Evolutionary conservation across 306 rosid species (phyloP).

Genomic region (Amphicarpaea edgeworthii): DNA sequence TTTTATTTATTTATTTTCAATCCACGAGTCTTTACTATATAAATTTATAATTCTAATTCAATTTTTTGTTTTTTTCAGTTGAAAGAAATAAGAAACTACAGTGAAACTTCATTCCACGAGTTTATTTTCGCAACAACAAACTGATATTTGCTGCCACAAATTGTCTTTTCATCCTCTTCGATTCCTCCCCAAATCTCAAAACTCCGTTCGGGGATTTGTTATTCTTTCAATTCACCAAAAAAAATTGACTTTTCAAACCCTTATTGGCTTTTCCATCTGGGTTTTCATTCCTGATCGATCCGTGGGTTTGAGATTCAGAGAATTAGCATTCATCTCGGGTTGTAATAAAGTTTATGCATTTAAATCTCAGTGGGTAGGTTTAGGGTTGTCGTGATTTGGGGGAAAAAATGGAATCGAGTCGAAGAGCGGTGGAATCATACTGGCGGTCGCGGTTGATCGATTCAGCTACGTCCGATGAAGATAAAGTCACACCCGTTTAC

Average conservation of each 20-base stretch:
- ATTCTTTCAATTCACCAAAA: conserved; percentile 20
- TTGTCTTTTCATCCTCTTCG: conserved; percentile 25
- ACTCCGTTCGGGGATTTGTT: background rate
- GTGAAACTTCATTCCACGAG: background rate
- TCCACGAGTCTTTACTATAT: background rate
- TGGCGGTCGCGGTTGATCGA: conserved; percentile 94
- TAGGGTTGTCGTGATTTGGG: conserved; percentile 43
- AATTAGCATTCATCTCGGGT: background rate
- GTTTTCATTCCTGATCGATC: conserved; percentile 36
- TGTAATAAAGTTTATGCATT: background rate
- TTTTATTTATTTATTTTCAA: background rate
- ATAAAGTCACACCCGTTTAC: conserved; percentile 90
- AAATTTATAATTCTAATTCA: background rate
- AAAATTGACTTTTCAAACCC: conserved; percentile 12
- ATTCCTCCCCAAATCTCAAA: conserved; percentile 36
- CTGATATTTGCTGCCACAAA: conserved; percentile 32
- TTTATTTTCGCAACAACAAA: background rate
- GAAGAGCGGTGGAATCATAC: conserved; percentile 98
- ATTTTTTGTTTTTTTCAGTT: background rate
- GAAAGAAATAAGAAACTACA: background rate
- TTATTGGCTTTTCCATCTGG: conserved; percentile 28
- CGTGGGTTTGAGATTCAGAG: conserved; percentile 1
- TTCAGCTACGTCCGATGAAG: conserved; percentile 90
- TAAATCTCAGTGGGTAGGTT: conserved; percentile 40
- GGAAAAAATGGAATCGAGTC: conserved; percentile 87